These are phyloP conservation scores for Clarireedia hainanense DNA, from an alignment of 2,329 filamentous ascomycete species.

Conservation along the genomic window DNA sequence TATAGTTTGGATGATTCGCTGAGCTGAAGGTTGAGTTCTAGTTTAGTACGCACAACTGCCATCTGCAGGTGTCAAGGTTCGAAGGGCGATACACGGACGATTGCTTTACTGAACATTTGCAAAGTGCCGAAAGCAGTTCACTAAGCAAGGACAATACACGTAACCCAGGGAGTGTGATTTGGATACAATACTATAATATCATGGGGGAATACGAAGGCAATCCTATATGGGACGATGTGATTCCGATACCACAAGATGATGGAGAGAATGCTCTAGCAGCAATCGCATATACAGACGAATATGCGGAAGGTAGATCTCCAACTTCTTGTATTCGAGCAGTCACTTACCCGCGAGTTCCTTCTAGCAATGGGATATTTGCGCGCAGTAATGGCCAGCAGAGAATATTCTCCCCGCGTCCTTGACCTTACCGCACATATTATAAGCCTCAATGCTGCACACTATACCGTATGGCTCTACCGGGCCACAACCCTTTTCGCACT, in stretches of 20 bases:
- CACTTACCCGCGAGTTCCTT: background rate
- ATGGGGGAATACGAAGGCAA: constrained; percentile 37
- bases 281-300: constrained; percentile 85
- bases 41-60: too few species aligned
- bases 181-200: too few species aligned
- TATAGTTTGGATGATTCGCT: too few species aligned
- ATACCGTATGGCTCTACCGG: constrained; percentile 97
- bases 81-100: too few species aligned
- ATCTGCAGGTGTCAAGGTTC: too few species aligned
- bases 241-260: constrained; percentile 77
- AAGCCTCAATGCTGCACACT: constrained; percentile 88
- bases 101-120: background rate
- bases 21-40: too few species aligned
- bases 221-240: constrained; percentile 75
- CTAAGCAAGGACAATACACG: background rate
- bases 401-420: constrained; percentile 71
- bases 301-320: constrained; percentile 58
- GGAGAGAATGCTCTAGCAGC: constrained; percentile 78
- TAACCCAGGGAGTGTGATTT: background rate
- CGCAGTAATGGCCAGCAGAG: constrained; percentile 83
- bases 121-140: background rate
- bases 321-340: background rate
- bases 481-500: constrained; percentile 68
- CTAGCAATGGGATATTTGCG: constrained; percentile 84
- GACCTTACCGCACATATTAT: constrained; percentile 85